phyloP scores from a whole-genome alignment of 345 rosid genomes.

The Salix viminalis region DNA sequence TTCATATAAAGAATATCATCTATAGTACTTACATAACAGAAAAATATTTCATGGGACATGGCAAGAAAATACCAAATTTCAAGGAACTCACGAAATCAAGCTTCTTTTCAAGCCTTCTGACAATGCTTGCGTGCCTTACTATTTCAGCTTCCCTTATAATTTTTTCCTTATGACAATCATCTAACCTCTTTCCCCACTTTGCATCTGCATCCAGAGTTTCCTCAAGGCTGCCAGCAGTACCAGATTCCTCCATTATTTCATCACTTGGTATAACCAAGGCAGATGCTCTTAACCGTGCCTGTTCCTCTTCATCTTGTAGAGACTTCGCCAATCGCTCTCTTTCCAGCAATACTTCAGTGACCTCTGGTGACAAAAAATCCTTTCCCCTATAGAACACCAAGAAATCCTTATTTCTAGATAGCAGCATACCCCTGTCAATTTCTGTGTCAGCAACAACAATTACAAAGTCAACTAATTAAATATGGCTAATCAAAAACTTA shows the following conservation, averaged over 20 bases:
- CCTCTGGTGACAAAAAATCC: slow-evolving; percentile 65
- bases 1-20: neutral
- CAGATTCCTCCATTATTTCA: slow-evolving; percentile 36
- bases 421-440: slow-evolving; percentile 83
- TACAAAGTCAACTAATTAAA: slow-evolving; percentile 8
- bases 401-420: slow-evolving; percentile 84
- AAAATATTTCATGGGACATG: neutral
- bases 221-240: slow-evolving; percentile 73
- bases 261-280: slow-evolving; percentile 42
- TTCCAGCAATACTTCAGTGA: slow-evolving; percentile 73
- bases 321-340: slow-evolving; percentile 66
- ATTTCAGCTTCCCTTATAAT: slow-evolving; percentile 65
- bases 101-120: slow-evolving; percentile 68
- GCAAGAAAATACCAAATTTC: neutral
- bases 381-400: slow-evolving; percentile 95
- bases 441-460: slow-evolving; percentile 45
- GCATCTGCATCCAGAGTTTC: slow-evolving; percentile 83
- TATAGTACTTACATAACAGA: no score
- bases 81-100: slow-evolving; percentile 64
- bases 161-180: slow-evolving; percentile 44
- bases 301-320: slow-evolving; percentile 79
- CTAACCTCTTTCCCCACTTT: slow-evolving; percentile 73
- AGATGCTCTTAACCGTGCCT: slow-evolving; percentile 68
- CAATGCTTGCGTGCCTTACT: slow-evolving; percentile 53
- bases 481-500: neutral